Evolutionary conservation across 306 rosid species (phyloP).

Genomic region (Vigna nakashimae): DNA sequence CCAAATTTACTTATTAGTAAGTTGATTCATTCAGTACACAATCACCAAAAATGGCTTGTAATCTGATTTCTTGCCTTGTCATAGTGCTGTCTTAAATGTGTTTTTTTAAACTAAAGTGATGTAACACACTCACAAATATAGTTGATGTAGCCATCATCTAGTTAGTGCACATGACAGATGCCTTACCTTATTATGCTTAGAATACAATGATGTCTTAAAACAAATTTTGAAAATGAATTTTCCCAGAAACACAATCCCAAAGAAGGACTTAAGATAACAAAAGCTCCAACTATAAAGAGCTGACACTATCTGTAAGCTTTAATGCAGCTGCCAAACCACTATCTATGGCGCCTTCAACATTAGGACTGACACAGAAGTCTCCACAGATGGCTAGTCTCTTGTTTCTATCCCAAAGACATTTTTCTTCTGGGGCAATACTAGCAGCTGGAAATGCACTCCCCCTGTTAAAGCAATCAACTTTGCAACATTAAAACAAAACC

Average conservation of each 20-base stretch:
- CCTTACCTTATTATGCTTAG: constrained; percentile 24
- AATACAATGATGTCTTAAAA: constrained; percentile 2
- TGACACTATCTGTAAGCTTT: constrained; percentile 54
- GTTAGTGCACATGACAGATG: background rate
- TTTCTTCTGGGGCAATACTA: constrained; percentile 73
- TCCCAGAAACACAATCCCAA: background rate
- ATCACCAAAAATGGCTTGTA: too few relatives aligned
- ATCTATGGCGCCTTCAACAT: constrained; percentile 86
- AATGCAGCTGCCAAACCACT: constrained; percentile 93
- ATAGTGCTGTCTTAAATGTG: background rate
- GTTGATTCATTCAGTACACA: too few relatives aligned
- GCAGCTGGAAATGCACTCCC: constrained; percentile 90
- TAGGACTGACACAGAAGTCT: constrained; percentile 89
- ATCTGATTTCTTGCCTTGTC: too few relatives aligned
- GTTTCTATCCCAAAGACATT: constrained; percentile 81
- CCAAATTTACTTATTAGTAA: too few relatives aligned
- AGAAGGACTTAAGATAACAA: background rate
- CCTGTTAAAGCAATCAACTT: constrained; percentile 57
- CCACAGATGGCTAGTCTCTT: constrained; percentile 85
- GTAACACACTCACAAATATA: background rate
- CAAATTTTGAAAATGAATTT: background rate
- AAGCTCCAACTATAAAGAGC: constrained; percentile 53
- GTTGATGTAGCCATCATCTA: background rate
- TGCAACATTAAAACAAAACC: background rate
- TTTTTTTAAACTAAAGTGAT: background rate